Conservation (phyloP, 345 rosid genomes). For the Carallia pectinifolia region DNA sequence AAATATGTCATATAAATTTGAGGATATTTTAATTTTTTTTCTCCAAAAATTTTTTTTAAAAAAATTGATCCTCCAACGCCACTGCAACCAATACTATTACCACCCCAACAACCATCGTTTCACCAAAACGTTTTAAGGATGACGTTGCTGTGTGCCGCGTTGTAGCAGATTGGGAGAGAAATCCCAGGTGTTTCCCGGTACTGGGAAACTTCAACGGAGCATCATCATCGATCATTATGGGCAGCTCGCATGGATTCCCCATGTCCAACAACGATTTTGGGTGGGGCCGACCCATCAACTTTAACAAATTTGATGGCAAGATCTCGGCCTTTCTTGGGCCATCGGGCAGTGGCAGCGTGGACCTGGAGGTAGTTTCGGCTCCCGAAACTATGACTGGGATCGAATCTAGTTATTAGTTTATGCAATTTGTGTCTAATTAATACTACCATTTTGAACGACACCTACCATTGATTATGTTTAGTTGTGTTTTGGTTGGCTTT, state of each 20-base stretch:
- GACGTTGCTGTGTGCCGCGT: conserved; percentile 44
- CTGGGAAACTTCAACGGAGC: conserved; percentile 93
- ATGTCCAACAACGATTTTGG: conserved; percentile 95
- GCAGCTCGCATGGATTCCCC: conserved; percentile 89
- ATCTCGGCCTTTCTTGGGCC: conserved; percentile 94
- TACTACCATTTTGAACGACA: no score
- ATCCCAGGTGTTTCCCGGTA: conserved; percentile 71
- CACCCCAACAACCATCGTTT: no score
- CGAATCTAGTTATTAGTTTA: conserved; percentile 68
- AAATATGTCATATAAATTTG: no score
- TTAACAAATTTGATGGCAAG: conserved; percentile 95
- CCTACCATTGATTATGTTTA: no score
- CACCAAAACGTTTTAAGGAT: conserved; percentile 1
- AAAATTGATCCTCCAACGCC: no score
- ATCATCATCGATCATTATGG: conserved; percentile 57
- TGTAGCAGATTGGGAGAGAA: conserved; percentile 65
- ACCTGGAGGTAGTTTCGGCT: conserved; percentile 74
- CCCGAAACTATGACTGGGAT: conserved; percentile 83
- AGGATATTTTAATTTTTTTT: no score
- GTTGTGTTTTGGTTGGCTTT: no score
- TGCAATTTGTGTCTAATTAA: conserved; percentile 49
- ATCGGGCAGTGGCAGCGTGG: conserved; percentile 72
- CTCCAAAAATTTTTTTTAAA: no score
- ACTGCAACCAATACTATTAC: no score
- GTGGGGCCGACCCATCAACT: conserved; percentile 81